These are phyloP conservation scores for Tylopilus felleus DNA, from an alignment of 768 basidiomycete species.

Conservation along the genomic window DNA sequence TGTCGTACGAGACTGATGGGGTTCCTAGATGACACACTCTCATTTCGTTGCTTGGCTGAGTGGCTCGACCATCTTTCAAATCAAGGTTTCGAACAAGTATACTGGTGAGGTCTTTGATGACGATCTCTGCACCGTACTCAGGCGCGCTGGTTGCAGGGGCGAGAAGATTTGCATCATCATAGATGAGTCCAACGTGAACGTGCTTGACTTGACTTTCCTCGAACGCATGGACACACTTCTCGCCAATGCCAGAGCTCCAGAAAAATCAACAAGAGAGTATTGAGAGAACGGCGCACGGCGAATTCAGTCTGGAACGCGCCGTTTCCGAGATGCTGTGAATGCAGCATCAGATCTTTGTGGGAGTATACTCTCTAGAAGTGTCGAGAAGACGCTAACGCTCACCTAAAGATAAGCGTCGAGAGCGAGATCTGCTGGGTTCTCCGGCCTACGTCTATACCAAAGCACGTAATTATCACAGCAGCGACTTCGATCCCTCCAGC, in stretches of 20 bases:
- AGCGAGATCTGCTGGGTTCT: too few relatives aligned
- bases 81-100: slow-evolving; percentile 99
- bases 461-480: too few relatives aligned
- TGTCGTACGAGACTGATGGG: slow-evolving; percentile 14
- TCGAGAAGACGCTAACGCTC: neutral
- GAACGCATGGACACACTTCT: slow-evolving; percentile 99
- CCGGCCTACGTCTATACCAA: too few relatives aligned
- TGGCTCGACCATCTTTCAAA: slow-evolving; percentile 97
- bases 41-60: slow-evolving; percentile 99
- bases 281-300: slow-evolving; percentile 44
- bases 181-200: slow-evolving; percentile 99
- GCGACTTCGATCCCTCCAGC: slow-evolving; percentile 27
- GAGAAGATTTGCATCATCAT: slow-evolving; percentile 99
- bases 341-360: neutral
- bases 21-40: slow-evolving; percentile 83
- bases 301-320: slow-evolving; percentile 69
- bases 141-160: slow-evolving; percentile 95
- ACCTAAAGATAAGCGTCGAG: neutral
- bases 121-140: slow-evolving; percentile 90
- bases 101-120: slow-evolving; percentile 99
- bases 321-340: slow-evolving; percentile 29
- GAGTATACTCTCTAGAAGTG: neutral
- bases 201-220: slow-evolving; percentile 96
- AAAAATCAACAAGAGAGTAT: neutral
- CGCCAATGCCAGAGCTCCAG: slow-evolving; percentile 99